phyloP scores from a whole-genome alignment of 352 stramenopile genomes.

The Pseudoperonospora humuli region DNA sequence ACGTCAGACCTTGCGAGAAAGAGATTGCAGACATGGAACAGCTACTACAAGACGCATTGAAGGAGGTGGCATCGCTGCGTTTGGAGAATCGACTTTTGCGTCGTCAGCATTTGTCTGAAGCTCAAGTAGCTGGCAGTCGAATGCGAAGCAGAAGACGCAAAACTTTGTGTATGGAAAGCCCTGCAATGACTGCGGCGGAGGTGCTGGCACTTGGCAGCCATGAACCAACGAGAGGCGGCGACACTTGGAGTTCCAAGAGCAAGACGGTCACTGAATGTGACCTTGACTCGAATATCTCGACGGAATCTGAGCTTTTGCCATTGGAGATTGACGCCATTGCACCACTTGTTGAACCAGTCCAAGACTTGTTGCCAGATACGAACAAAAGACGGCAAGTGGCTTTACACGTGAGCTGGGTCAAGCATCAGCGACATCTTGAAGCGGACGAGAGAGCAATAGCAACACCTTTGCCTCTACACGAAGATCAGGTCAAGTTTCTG shows the following conservation, averaged over 20 bases:
- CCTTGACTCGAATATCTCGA: not conserved
- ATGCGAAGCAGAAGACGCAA: slow-evolving; percentile 11
- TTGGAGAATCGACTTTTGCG: slow-evolving; percentile 33
- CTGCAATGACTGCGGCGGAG: slow-evolving; percentile 16
- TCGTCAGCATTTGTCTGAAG: slow-evolving; percentile 11
- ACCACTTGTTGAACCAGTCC: not conserved
- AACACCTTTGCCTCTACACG: too few species aligned
- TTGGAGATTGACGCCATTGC: slow-evolving; percentile 11
- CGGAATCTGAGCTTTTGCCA: slow-evolving; percentile 2
- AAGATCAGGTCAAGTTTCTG: too few species aligned
- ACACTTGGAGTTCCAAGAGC: slow-evolving; percentile 1
- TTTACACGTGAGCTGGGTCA: slow-evolving; percentile 20
- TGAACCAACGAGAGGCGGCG: not conserved
- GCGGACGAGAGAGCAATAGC: not conserved
- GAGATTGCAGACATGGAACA: slow-evolving; percentile 17
- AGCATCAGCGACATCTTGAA: not conserved
- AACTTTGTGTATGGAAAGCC: slow-evolving; percentile 7
- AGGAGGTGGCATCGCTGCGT: slow-evolving; percentile 22
- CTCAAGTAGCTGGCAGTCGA: not conserved
- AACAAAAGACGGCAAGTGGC: slow-evolving; percentile 16
- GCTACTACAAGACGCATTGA: slow-evolving; percentile 33
- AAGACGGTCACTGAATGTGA: slow-evolving; percentile 15
- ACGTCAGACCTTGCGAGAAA: slow-evolving; percentile 1
- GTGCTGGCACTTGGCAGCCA: slow-evolving; percentile 16
- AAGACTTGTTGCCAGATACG: not conserved